A percentile compares a stretch with the other conserved stretches of the same genome.
Conservation (phyloP, 495 filamentous ascomycete species). For the Cairneyella variabilis region DNA sequence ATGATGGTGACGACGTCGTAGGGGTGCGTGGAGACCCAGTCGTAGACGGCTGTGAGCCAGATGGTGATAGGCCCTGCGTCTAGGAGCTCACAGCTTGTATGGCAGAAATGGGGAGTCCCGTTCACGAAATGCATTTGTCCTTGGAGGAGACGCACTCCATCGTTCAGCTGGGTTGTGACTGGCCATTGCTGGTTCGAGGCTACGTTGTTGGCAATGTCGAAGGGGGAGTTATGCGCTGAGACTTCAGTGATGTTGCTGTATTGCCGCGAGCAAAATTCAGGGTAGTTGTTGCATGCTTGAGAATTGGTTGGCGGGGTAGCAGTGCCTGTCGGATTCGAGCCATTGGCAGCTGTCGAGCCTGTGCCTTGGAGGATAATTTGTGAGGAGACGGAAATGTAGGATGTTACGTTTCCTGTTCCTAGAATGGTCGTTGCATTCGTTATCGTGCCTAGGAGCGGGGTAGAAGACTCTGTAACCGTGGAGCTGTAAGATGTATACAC, state of each 20-base stretch:
- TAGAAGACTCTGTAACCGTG: slow-evolving; percentile 28
- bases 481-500: slow-evolving; percentile 37
- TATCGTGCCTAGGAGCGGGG: slow-evolving; percentile 10
- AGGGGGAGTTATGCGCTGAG: slow-evolving; percentile 83
- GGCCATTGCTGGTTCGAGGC: slow-evolving; percentile 67
- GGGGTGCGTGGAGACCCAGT: slow-evolving; percentile 75
- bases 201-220: slow-evolving; percentile 60
- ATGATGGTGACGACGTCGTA: slow-evolving; percentile 89
- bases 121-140: slow-evolving; percentile 53
- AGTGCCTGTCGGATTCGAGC: slow-evolving; percentile 31
- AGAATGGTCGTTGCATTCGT: not conserved
- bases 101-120: slow-evolving; percentile 56
- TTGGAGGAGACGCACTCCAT: slow-evolving; percentile 91
- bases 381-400: slow-evolving; percentile 5
- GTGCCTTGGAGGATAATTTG: slow-evolving; percentile 30
- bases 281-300: slow-evolving; percentile 78
- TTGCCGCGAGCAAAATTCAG: slow-evolving; percentile 74
- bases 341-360: slow-evolving; percentile 24
- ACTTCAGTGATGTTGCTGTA: slow-evolving; percentile 93
- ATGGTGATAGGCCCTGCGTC: slow-evolving; percentile 74
- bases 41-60: slow-evolving; percentile 63
- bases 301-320: slow-evolving; percentile 55
- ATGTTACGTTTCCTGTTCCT: not conserved
- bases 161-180: slow-evolving; percentile 76
- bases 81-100: slow-evolving; percentile 79